Evolutionary conservation across 2,329 filamentous ascomycete species (phyloP).

Genomic region (Diplodia intermedia): DNA sequence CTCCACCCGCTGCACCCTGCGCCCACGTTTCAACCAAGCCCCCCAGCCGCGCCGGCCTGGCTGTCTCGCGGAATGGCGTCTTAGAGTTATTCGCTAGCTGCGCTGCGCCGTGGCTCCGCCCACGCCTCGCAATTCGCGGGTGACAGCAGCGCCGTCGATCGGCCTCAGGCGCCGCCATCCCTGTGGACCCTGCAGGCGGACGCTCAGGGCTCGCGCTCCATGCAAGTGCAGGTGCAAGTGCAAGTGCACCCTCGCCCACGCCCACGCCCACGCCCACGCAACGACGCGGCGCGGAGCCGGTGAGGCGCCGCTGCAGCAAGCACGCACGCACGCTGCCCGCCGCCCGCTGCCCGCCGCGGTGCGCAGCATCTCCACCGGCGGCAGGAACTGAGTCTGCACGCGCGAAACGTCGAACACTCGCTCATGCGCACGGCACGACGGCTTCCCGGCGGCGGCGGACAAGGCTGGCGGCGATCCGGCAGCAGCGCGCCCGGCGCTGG

Average conservation of each 20-base stretch:
- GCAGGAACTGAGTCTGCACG: no score
- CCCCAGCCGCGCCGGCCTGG: neutral
- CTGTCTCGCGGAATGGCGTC: conserved; percentile 21
- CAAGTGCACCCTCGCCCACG: neutral
- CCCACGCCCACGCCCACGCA: no score
- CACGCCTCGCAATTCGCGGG: conserved; percentile 23
- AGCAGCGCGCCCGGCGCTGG: conserved; percentile 1
- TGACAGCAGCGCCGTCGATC: conserved; percentile 23
- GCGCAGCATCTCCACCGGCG: neutral
- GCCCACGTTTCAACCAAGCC: conserved; percentile 26
- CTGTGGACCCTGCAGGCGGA: conserved; percentile 30
- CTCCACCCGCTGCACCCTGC: conserved; percentile 28
- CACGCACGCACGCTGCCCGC: neutral
- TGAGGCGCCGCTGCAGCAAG: neutral
- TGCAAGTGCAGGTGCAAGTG: conserved; percentile 20
- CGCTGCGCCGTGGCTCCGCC: conserved; percentile 3
- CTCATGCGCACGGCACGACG: no score
- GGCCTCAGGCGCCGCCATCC: conserved; percentile 25
- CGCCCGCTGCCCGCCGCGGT: conserved; percentile 1
- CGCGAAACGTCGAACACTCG: no score
- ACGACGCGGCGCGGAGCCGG: conserved; percentile 26
- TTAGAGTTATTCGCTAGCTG: conserved; percentile 29
- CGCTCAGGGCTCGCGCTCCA: conserved; percentile 22
- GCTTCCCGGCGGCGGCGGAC: neutral
- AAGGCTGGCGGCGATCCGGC: conserved; percentile 22